Base-by-base conservation (phyloP, 345 rosid genomes). In the Bretschneidera sinensis region DNA sequence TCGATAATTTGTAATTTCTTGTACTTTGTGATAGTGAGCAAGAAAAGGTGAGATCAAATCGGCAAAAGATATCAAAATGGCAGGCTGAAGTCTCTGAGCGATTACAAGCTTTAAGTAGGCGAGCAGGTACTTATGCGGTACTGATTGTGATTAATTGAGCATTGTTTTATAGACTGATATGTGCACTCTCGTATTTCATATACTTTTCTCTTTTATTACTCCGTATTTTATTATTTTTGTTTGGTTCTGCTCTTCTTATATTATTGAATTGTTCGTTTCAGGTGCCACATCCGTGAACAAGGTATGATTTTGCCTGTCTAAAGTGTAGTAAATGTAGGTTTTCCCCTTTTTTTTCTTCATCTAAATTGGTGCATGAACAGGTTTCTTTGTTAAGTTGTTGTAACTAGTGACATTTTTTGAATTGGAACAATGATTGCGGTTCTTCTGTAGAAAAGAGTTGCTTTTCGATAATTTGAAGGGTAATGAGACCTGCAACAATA, bases 1-100 rank as follows among this genome's bases (percentile, higher is more conserved):
- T 14, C 2, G 16, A 39, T 5, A 39, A 39, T 5, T 13, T 39
- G 45, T 39, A 5, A 39, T 39, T 39, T 5, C n/a, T 39, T 14
- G 16, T 50, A 17, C 52, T 61, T 57, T 69, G 28, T 55, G 62
- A 33, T 67, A 89, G 98, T 56, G 98, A 89, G 68, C 76, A 74
- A 63, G 95, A 81, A 76, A 92, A 87, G 75, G 91, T 87, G 58
- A 92, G 78, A 70, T 82, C 86, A 17, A 79, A 89, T 63, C 69
- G 97, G 61, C 85, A 89, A 59, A 92, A 89, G 77, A 92, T 92
- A 72, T 82, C 89, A 0, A 84, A 89, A 33, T 92, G 98, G 98
- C 94, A 89, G 73, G 76, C 74, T 61, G 89, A 89, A 70, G 96
- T 89, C 48, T 78, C 94, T 0, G 98, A 87, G 48, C 87, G 98